Percentiles rank a stretch among this genome's conserved stretches.
Conservation (phyloP, 2,329 filamentous ascomycete species). For the Zasmidium cellare region DNA sequence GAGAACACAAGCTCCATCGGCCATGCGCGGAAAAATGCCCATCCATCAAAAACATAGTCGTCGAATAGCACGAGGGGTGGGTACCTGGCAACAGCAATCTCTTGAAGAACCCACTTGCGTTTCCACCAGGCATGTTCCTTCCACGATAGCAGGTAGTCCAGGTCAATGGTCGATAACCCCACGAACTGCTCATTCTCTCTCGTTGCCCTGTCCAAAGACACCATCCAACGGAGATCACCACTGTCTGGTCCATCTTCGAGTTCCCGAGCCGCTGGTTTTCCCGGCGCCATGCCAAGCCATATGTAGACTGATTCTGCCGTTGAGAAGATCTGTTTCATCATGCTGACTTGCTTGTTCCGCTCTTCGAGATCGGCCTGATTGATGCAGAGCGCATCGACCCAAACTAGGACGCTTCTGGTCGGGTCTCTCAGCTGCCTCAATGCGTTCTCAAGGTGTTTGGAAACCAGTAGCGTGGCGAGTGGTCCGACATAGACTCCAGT, state of each 20-base stretch:
- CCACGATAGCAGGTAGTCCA: neutral
- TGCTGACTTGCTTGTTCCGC: neutral
- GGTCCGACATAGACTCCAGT: neutral
- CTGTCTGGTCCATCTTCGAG: neutral
- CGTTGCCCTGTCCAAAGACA: neutral
- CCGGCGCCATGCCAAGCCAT: neutral
- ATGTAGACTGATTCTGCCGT: neutral
- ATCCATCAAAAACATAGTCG: neutral
- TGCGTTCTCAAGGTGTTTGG: neutral
- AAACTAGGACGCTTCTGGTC: neutral
- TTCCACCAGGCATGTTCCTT: neutral
- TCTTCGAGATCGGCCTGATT: constrained; percentile 1
- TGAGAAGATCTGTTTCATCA: constrained; percentile 2
- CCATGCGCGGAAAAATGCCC: neutral
- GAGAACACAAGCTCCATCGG: neutral
- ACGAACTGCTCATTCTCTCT: neutral
- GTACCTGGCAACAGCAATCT: neutral
- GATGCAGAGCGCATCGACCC: constrained; percentile 3
- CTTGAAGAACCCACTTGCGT: neutral
- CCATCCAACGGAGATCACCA: neutral
- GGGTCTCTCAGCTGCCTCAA: neutral
- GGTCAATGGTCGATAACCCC: neutral
- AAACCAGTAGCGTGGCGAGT: neutral
- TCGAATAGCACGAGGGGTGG: neutral
- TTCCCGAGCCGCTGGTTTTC: neutral